A percentile compares a stretch with the other conserved stretches of the same genome.
Evolutionary conservation across 2,329 filamentous ascomycete genomes (phyloP).

Genomic region (Colletotrichum paranaense): DNA sequence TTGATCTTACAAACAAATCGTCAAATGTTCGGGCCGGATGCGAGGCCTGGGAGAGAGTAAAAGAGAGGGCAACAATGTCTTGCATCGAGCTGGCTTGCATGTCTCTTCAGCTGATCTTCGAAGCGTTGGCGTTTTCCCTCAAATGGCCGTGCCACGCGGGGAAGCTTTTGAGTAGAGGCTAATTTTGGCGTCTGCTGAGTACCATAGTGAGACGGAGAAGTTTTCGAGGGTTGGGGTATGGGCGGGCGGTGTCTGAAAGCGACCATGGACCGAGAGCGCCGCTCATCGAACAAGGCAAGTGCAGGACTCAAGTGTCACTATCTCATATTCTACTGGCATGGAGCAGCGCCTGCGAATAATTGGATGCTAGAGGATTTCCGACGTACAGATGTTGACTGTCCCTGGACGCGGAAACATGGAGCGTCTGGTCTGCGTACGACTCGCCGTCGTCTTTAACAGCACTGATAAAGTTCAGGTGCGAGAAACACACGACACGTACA

Average conservation of each 20-base stretch:
- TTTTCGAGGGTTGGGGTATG: background rate
- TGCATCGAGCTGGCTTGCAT: conserved; percentile 6
- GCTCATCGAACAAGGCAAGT: background rate
- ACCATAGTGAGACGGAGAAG: background rate
- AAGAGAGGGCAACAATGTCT: conserved; percentile 4
- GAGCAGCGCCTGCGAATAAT: background rate
- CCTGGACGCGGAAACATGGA: background rate
- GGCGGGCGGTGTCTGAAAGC: background rate
- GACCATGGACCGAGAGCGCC: background rate
- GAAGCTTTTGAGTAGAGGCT: conserved; percentile 39
- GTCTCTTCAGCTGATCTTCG: conserved; percentile 16
- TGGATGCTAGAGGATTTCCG: background rate
- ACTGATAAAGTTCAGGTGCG: conserved; percentile 7
- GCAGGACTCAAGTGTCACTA: background rate
- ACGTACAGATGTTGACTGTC: background rate
- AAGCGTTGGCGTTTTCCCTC: background rate
- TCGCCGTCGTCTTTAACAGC: background rate
- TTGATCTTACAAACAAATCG: background rate
- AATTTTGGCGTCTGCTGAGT: background rate
- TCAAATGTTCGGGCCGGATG: background rate
- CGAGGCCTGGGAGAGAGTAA: background rate
- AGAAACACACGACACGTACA: background rate
- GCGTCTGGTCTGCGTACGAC: background rate
- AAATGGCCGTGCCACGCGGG: conserved; percentile 51
- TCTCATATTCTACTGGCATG: background rate